Conservation (phyloP, 23 red algal genomes). For the Gracilaria gracilis region DNA sequence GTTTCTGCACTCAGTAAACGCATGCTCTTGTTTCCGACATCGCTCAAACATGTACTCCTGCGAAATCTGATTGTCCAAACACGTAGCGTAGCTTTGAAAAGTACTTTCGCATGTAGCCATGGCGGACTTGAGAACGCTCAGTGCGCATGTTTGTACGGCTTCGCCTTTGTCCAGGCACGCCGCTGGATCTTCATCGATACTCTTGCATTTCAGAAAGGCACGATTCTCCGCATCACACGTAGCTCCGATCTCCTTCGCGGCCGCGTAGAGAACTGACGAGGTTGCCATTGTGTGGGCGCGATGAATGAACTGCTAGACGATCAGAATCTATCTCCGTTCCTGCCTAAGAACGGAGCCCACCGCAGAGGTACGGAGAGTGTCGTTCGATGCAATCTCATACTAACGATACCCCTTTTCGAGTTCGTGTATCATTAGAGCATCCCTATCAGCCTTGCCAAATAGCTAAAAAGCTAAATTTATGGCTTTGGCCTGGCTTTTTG, state of each 20-base stretch:
- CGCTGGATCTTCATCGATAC: conserved; percentile 76
- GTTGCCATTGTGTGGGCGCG: conserved; percentile 44
- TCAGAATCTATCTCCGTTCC: no score
- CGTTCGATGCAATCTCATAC: no score
- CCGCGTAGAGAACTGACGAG: conserved; percentile 95
- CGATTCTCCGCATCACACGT: conserved; percentile 72
- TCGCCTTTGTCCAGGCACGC: conserved; percentile 80
- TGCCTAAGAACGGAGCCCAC: no score
- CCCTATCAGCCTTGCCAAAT: no score
- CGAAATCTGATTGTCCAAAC: conserved; percentile 82
- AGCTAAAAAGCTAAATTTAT: no score
- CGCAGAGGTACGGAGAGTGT: no score
- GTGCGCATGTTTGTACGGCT: conserved; percentile 52
- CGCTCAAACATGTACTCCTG: conserved; percentile 93
- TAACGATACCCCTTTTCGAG: no score
- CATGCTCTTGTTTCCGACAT: conserved; percentile 75
- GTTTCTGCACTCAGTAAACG: conserved; percentile 67
- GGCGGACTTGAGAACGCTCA: conserved; percentile 60
- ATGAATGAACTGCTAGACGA: not conserved
- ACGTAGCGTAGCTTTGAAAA: conserved; percentile 81
- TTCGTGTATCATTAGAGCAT: no score
- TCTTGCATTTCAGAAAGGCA: conserved; percentile 90
- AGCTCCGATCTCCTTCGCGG: conserved; percentile 89
- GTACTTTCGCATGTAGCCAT: conserved; percentile 65
- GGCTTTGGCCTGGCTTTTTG: no score